Base-by-base conservation (phyloP, 2,329 filamentous ascomycete species). In the Fusarium coicis region DNA sequence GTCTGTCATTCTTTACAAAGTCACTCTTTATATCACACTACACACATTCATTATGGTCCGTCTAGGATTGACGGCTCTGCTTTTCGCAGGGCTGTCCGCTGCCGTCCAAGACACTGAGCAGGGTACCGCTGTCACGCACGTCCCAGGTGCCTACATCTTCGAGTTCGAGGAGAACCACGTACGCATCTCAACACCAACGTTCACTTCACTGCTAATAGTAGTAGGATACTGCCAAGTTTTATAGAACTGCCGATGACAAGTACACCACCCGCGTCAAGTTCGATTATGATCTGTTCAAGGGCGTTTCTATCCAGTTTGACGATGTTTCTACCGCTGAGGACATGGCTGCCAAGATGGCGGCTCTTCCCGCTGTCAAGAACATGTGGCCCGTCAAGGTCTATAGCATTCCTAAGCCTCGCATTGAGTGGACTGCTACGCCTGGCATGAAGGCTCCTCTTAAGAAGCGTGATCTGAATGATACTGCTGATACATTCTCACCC, bases 241-340 rank as follows among this genome's bases (percentile, higher is more conserved):
- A 71, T 52, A 57, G 36, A 18, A 49, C 60, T 26, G 63, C 67
- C 18, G 44, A 63, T 15, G 43, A 36, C 36, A 44, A 71, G 32
- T 71, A 43, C 11, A 71, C 50, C 2, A 71, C 68, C 28, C 85
- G 85, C 57, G 83, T 86, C 82, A 84, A 84, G 59, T 82, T 88
- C 57, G 81, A 86, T 57, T 87, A 83, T 68, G 81, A 84, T 68
- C 80, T 89, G n/a, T 89, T 89, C 83, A 87, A 85, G 77, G 87
- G 87, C 50, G 84, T 83, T 8, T 88, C 87, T 2, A 84, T 89
- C 67, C 83, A 87, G 74, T 84, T 89, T 76, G 80, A 86, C 61
- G 82, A 88, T 73, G 59, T 82, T 43, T 78, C 82, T 23, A 83
- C 80, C 21, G 84, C 86, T 30, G 82, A 85, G 32, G 79, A 84